Conservation (phyloP, 768 basidiomycete genomes). For the Suillus decipiens region DNA sequence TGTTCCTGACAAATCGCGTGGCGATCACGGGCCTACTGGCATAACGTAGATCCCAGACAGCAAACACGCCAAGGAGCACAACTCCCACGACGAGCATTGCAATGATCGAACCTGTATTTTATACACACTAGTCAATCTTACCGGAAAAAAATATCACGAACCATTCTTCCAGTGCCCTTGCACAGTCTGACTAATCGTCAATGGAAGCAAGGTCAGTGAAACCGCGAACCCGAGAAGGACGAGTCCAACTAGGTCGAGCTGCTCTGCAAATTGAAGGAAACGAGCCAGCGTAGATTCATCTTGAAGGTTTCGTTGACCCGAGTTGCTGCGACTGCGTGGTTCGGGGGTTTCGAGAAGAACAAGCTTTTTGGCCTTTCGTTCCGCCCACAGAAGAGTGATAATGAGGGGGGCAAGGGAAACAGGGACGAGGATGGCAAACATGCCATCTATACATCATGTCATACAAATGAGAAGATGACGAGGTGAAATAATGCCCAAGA, state of each 20-base stretch:
- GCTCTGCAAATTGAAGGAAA: slow-evolving; percentile 25
- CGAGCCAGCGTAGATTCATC: slow-evolving; percentile 6
- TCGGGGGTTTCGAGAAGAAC: slow-evolving; percentile 27
- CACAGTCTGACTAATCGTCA: slow-evolving; percentile 48
- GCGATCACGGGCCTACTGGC: slow-evolving; percentile 64
- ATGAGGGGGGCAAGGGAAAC: slow-evolving; percentile 53
- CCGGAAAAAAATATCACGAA: slow-evolving; percentile 25
- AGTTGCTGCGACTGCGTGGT: not conserved
- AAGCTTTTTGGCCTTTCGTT: slow-evolving; percentile 45
- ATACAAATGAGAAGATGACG: not conserved
- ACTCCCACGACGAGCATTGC: slow-evolving; percentile 52
- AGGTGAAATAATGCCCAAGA: slow-evolving; percentile 16
- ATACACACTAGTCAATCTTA: slow-evolving; percentile 2
- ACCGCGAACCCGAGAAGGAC: slow-evolving; percentile 49
- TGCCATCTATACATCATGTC: slow-evolving; percentile 40
- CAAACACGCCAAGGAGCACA: slow-evolving; percentile 43
- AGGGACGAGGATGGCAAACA: slow-evolving; percentile 61
- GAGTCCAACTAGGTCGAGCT: slow-evolving; percentile 55
- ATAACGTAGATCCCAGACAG: slow-evolving; percentile 49
- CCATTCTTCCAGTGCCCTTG: slow-evolving; percentile 47
- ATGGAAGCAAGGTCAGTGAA: slow-evolving; percentile 54
- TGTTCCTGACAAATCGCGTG: slow-evolving; percentile 56
- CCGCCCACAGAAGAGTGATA: slow-evolving; percentile 55
- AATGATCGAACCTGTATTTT: slow-evolving; percentile 47
- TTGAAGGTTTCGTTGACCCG: not conserved